Percentiles rank a stretch among this genome's conserved stretches.
phyloP scores from a whole-genome alignment of 1,284 basidiomycete genomes.

The Sporisorium scitamineum region DNA sequence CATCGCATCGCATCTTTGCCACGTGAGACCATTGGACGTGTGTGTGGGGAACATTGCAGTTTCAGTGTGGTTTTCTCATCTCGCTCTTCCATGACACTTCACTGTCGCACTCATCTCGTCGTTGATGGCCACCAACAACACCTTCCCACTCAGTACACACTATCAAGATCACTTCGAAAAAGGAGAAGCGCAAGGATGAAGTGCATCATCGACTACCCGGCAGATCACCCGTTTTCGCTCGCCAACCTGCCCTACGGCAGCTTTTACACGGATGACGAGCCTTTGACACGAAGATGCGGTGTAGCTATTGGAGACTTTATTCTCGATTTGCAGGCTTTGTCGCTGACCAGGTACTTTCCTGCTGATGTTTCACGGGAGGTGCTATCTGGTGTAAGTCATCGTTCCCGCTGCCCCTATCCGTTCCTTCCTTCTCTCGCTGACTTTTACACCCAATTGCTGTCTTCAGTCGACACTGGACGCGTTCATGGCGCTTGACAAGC shows the following conservation, averaged over 20 bases:
- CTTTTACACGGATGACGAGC: constrained; percentile 25
- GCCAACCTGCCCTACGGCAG: constrained; percentile 56
- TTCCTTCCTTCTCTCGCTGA: background rate
- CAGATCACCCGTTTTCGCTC: constrained; percentile 49
- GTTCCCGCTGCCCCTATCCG: too few species aligned
- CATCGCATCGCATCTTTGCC: too few species aligned
- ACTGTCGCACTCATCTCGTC: too few species aligned
- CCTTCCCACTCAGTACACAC: too few species aligned
- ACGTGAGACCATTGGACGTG: too few species aligned
- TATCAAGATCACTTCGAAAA: too few species aligned
- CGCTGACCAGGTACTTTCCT: constrained; percentile 8
- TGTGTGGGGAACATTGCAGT: too few species aligned
- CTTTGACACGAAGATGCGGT: constrained; percentile 15
- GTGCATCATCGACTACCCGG: constrained; percentile 19
- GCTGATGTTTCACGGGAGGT: background rate
- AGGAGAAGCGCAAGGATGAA: constrained; percentile 14
- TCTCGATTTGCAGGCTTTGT: constrained; percentile 46
- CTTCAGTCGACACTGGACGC: constrained; percentile 43
- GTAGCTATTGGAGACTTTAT: constrained; percentile 52
- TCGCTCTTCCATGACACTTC: too few species aligned
- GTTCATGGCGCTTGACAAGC: constrained; percentile 26
- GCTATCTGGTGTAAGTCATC: background rate
- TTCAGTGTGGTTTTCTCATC: background rate
- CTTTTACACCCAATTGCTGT: background rate
- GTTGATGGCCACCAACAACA: too few species aligned